Base-by-base conservation (phyloP, 2,329 filamentous ascomycete species). In the Pyrenophora graminea region DNA sequence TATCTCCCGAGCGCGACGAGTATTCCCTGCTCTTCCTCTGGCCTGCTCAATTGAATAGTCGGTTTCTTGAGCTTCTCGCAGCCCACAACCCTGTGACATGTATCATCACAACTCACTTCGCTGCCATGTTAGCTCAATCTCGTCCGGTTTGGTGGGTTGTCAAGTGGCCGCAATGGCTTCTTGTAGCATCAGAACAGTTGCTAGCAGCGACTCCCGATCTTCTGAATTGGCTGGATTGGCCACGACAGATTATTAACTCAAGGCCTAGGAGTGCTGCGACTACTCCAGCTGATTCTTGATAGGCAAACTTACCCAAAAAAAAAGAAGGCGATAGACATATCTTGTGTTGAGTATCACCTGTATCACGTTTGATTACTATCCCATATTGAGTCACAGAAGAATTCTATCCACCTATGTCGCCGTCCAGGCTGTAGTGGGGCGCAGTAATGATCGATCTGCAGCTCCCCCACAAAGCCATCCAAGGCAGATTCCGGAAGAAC, bases 81-180 rank as follows among this genome's bases (percentile, higher is more conserved):
- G 51, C 55, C 3, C 64, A 67, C 12, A 66, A 68, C 42, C 65
- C 67, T 8, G 60, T 69, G 9, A 62, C 63, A 7, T 62, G 64
- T 31, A 61, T 70, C 23, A 61, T 70, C n/a, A 47, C 66, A 1
- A 55, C 58, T 2, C 61, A 69, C 45, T 70, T 68, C 12, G 65
- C 62, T 6, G 63, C 62, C 6, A 46, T 69, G 9, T 33, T 69
- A 27, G 56, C 56, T 6, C 58, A 64, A 34, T 48, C 55, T 27
- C 58, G 57, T n/a, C 48, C 51, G 7, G 51, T 60, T 8, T 71
- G 68, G 68, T 70, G 65, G 65, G 51, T 63, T 3, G 49, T 46
- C 3, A 61, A 64, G n/a, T 70, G 67, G 66, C 68, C 68, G 4
- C 48, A 61, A 33, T 61, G 64, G 48, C 58, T 71, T 18, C 49